phyloP scores from a whole-genome alignment of 2,329 filamentous ascomycete species.

The Colletotrichum endophyticum region DNA sequence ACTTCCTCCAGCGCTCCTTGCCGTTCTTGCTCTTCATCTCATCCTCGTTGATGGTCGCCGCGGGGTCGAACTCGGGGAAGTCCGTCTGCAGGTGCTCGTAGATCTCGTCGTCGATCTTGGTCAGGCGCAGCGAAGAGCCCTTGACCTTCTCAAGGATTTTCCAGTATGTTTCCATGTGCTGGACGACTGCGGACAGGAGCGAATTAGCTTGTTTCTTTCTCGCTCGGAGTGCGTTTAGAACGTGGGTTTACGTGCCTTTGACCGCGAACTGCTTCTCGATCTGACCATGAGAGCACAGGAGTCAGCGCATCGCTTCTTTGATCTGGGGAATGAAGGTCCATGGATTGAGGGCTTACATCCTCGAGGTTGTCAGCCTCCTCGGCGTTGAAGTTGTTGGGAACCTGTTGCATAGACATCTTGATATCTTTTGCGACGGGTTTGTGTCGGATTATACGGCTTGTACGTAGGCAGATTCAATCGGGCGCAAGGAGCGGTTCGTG shows the following conservation, averaged over 20 bases:
- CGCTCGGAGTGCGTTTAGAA: background rate
- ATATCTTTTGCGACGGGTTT: background rate
- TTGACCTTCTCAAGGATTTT: slow-evolving; percentile 88
- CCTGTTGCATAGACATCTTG: slow-evolving; percentile 13
- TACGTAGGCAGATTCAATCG: background rate
- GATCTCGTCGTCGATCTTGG: slow-evolving; percentile 95
- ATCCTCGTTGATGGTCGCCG: slow-evolving; percentile 82
- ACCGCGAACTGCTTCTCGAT: slow-evolving; percentile 99
- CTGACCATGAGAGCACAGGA: slow-evolving; percentile 45
- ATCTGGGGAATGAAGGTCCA: background rate
- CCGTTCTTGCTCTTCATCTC: slow-evolving; percentile 97
- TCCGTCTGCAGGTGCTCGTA: slow-evolving; percentile 84
- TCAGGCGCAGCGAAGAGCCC: slow-evolving; percentile 88
- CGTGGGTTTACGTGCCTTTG: slow-evolving; percentile 66
- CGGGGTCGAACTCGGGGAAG: slow-evolving; percentile 92
- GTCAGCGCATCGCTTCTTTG: background rate
- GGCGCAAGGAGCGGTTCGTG: background rate
- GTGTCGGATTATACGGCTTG: background rate
- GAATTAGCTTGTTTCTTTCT: background rate
- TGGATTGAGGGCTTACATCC: slow-evolving; percentile 47
- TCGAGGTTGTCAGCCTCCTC: slow-evolving; percentile 60
- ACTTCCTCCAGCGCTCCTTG: slow-evolving; percentile 94
- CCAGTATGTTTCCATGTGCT: slow-evolving; percentile 98
- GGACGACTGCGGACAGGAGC: slow-evolving; percentile 63
- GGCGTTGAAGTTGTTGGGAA: slow-evolving; percentile 65